Percentiles rank a stretch among this genome's conserved stretches.
These are phyloP conservation scores for Syzygium aqueum DNA, from an alignment of 345 rosid species.

Conservation along the genomic window DNA sequence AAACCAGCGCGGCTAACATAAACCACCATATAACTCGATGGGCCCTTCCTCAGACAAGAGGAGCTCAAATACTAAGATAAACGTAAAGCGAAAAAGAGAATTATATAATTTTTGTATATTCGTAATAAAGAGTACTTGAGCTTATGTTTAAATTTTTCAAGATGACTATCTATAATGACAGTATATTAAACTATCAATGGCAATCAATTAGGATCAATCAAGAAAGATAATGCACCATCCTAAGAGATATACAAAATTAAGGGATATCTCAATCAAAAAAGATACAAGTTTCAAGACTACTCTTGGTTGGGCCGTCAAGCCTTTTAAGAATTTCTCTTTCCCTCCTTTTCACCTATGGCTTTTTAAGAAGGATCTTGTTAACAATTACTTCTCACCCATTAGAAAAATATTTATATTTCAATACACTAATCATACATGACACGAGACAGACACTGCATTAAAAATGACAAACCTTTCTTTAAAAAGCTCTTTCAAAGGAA, in stretches of 20 bases:
- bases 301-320: neutral
- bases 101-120: too few species aligned
- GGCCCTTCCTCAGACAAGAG: too few species aligned
- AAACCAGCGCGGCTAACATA: too few species aligned
- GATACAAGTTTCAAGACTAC: neutral
- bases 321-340: neutral
- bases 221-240: too few species aligned
- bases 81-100: too few species aligned
- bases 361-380: neutral
- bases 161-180: too few species aligned
- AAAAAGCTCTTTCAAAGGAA: neutral
- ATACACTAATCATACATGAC: neutral
- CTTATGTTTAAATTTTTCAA: too few species aligned
- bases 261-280: neutral
- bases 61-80: too few species aligned
- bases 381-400: neutral
- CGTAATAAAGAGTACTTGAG: too few species aligned
- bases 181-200: too few species aligned
- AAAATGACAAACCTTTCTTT: neutral
- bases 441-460: neutral
- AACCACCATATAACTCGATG: too few species aligned
- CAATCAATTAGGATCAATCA: too few species aligned
- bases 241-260: neutral
- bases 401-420: neutral
- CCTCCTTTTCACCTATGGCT: neutral